Base-by-base conservation (phyloP, 148 eudicot genomes). In the Rhododendron mucronatum region DNA sequence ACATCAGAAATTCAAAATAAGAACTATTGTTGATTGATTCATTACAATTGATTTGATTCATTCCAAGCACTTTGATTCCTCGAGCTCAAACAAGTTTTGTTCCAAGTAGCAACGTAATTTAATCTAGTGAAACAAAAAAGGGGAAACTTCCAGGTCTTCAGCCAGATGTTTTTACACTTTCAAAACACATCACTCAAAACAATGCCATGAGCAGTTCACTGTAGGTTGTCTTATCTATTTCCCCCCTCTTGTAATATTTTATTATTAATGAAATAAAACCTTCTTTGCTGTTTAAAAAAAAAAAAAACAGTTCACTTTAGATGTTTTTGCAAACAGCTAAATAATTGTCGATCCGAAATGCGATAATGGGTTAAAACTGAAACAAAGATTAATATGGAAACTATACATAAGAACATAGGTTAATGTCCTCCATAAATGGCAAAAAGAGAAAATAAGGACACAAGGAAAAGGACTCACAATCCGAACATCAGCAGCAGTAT, bases 401-500 rank as follows among this genome's bases (percentile, higher is more conserved):
- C 67, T 61, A 61, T 7, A 61, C 26, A 61, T 59, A 59, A 59
- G 10, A 59, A 59, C 9, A 21, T 21, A 61, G 3, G 67, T 21
- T 61, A n/a, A 61, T 61, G 67, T 61, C 26, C n/a, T 61, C 67
- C 67, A 21, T 1, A 61, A 20, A 61, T 21, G 26, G 67, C n/a
- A 61, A 61, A 18, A 57, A 16, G 23, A 18, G 7, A 57, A 57
- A 6, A 57, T 57, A 47, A 50, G 6, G 26, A 78, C 57, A 73
- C 0, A 18, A 82, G 37, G 65, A 15, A 78, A 57, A 57, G 78
- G 74, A 92, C 96, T 92, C 82, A n/a, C n/a, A n/a, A n/a, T n/a
- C n/a, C n/a, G n/a, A n/a, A n/a, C n/a, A n/a, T 92, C 82, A 77
- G 92, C 96, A 82, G 99, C 95, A 84, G 97, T 91, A 86, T 93